phyloP scores from a whole-genome alignment of 768 basidiomycete genomes.

The Crucibulum laeve region DNA sequence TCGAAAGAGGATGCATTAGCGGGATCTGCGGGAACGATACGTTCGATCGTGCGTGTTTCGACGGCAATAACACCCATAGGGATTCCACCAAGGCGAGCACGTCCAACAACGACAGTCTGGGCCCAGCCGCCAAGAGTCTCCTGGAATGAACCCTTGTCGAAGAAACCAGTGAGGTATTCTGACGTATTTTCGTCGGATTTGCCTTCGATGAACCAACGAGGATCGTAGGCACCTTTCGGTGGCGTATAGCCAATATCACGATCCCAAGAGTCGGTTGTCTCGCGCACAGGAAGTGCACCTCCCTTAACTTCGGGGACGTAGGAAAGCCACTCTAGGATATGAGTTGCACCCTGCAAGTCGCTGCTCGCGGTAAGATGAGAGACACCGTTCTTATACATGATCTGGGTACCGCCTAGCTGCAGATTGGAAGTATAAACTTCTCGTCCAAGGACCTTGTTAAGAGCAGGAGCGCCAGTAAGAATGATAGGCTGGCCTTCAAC shows the following conservation, averaged over 20 bases:
- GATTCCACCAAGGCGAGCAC: slow-evolving; percentile 93
- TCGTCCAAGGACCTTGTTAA: slow-evolving; percentile 98
- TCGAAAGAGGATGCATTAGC: slow-evolving; percentile 97
- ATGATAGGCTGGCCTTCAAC: slow-evolving; percentile 99
- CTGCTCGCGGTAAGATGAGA: slow-evolving; percentile 94
- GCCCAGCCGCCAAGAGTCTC: slow-evolving; percentile 99
- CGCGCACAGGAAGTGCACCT: slow-evolving; percentile 74
- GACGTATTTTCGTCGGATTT: slow-evolving; percentile 79
- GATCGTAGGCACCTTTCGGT: slow-evolving; percentile 94
- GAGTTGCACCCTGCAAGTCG: slow-evolving; percentile 91
- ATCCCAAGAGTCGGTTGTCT: slow-evolving; percentile 80
- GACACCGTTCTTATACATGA: slow-evolving; percentile 99
- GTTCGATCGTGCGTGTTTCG: slow-evolving; percentile 95
- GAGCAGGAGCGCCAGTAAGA: slow-evolving; percentile 91
- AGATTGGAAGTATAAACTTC: slow-evolving; percentile 99
- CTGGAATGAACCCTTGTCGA: slow-evolving; percentile 97
- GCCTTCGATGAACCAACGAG: slow-evolving; percentile 96
- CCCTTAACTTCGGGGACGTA: slow-evolving; percentile 87
- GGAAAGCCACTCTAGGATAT: slow-evolving; percentile 92
- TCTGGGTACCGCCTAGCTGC: slow-evolving; percentile 99
- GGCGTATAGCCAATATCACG: slow-evolving; percentile 87
- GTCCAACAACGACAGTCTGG: slow-evolving; percentile 96
- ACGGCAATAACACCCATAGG: slow-evolving; percentile 98
- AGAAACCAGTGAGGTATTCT: slow-evolving; percentile 86
- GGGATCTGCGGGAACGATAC: slow-evolving; percentile 94